Percentiles rank a stretch among this genome's conserved stretches.
phyloP scores from a whole-genome alignment of 2,329 filamentous ascomycete genomes.

The Exophiala xenobiotica region DNA sequence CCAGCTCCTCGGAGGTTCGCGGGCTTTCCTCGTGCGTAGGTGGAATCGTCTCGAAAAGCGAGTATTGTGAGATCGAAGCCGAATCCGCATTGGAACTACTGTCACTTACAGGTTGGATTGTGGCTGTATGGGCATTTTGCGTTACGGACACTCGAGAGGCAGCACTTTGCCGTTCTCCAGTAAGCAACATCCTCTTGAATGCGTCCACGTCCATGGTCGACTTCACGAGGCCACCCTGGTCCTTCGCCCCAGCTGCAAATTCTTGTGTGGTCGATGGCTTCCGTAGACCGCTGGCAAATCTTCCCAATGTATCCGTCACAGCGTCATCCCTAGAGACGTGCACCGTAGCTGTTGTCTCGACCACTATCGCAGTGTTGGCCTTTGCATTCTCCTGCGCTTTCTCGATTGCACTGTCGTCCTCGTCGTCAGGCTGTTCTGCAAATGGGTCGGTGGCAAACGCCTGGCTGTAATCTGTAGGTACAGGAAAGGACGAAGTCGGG shows the following conservation, averaged over 20 bases:
- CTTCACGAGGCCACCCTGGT: conserved; percentile 31
- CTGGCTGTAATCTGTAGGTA: conserved; percentile 28
- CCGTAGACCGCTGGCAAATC: conserved; percentile 25
- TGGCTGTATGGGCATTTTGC: conserved; percentile 27
- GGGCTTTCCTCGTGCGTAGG: conserved; percentile 52
- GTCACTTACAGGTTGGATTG: conserved; percentile 33
- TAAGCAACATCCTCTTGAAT: conserved; percentile 74
- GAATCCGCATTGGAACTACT: conserved; percentile 58
- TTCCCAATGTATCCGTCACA: conserved; percentile 27
- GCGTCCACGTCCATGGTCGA: conserved; percentile 70
- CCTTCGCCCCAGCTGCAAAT: conserved; percentile 2
- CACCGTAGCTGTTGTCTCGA: conserved; percentile 6
- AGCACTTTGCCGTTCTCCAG: conserved; percentile 57
- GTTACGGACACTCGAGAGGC: conserved; percentile 25
- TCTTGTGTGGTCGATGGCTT: conserved; percentile 5
- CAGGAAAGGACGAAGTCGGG: conserved; percentile 10
- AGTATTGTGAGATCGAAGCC: conserved; percentile 60
- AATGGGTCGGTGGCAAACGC: conserved; percentile 41
- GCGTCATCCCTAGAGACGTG: conserved; percentile 10
- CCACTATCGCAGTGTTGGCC: conserved; percentile 24
- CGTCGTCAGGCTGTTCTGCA: conserved; percentile 34
- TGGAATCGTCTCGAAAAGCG: conserved; percentile 54
- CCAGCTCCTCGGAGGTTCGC: conserved; percentile 59
- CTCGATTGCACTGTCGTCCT: conserved; percentile 33
- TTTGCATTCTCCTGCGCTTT: conserved; percentile 32